Conservation (phyloP, 805 yeast genomes). For the Ogataea ramenticola region DNA sequence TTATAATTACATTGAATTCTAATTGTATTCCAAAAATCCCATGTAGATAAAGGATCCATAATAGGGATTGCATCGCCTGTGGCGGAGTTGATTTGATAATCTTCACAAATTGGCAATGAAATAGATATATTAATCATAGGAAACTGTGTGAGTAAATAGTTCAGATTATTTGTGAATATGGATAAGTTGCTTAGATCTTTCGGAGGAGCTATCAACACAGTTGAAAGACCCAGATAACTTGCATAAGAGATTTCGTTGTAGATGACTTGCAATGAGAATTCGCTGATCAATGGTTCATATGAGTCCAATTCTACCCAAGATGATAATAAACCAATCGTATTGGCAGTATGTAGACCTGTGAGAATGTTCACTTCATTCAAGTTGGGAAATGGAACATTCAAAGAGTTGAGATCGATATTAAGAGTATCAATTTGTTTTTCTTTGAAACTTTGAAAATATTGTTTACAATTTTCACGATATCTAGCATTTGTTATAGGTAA, state of each 20-base stretch:
- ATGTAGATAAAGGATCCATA: conserved; percentile 47
- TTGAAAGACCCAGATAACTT: conserved; percentile 46
- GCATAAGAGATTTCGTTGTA: conserved; percentile 53
- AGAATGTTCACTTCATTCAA: conserved; percentile 34
- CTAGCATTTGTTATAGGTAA: conserved; percentile 47
- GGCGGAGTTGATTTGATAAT: conserved; percentile 14
- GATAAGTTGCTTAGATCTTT: conserved; percentile 45
- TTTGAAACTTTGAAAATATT: conserved; percentile 28
- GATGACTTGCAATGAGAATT: conserved; percentile 51
- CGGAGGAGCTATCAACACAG: conserved; percentile 59
- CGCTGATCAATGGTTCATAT: conserved; percentile 38
- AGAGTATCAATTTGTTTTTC: conserved; percentile 27
- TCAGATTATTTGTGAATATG: conserved; percentile 37
- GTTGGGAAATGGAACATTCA: conserved; percentile 33
- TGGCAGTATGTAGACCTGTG: conserved; percentile 33
- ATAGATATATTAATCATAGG: conserved; percentile 35
- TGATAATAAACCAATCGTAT: conserved; percentile 49
- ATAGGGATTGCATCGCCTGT: conserved; percentile 17
- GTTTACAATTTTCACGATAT: conserved; percentile 37
- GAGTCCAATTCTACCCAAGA: conserved; percentile 69
- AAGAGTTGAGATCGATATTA: conserved; percentile 23
- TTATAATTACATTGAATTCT: conserved; percentile 50
- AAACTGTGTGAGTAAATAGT: conserved; percentile 16
- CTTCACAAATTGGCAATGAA: conserved; percentile 45
- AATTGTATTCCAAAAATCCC: conserved; percentile 72